Evolutionary conservation across 345 rosid species (phyloP), one percentile per base, ranked within the genome.

Genomic region (Luvunga scandens): DNA sequence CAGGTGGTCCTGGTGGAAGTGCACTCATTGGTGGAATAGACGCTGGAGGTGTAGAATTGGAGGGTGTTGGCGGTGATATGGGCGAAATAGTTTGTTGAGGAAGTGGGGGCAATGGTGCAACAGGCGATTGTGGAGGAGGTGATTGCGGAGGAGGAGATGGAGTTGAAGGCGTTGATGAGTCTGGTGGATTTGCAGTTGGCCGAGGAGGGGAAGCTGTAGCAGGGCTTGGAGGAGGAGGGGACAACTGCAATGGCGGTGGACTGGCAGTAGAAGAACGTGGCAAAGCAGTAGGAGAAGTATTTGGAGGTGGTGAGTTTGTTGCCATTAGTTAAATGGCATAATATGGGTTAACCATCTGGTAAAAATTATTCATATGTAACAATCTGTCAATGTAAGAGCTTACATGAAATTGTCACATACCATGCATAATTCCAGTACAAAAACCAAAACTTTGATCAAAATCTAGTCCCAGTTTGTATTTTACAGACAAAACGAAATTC

Each of bases 231-330:
- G 50, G 50, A 73, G 86, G 80, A 63, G 87, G 60, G 30, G 79
- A 78, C 39, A 61, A 77, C 66, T 67, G 57, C 30, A 76, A 72
- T 8, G 80, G 85, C 16, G 85, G 89, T 67, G 80, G 83, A 79
- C 34, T 69, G 48, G 79, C 42, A 24, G 84, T 59, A 61, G 83
- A 64, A 19, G 79, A 84, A 27, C 91, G 91, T 55, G 93, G 78
- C 84, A 76, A 85, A 60, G 83, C 84, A 63, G 85, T n/a, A 66
- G 93, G 89, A 39, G 94, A 53, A 55, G 86, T 66, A 78, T 75
- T 67, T 48, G 97, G 93, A 63, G 97, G 27, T 72, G 90, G 92
- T 31, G 85, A 80, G 7, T 86, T 73, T 64, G 91, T 75, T 53
- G 98, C 87, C 98, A 95, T 95, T 84, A 77, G 61, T 77, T 70